Percentiles rank a stretch among this genome's conserved stretches.
These are phyloP conservation scores for Papiliotrema fonsecae DNA, from an alignment of 1,284 basidiomycete genomes.

Conservation along the genomic window DNA sequence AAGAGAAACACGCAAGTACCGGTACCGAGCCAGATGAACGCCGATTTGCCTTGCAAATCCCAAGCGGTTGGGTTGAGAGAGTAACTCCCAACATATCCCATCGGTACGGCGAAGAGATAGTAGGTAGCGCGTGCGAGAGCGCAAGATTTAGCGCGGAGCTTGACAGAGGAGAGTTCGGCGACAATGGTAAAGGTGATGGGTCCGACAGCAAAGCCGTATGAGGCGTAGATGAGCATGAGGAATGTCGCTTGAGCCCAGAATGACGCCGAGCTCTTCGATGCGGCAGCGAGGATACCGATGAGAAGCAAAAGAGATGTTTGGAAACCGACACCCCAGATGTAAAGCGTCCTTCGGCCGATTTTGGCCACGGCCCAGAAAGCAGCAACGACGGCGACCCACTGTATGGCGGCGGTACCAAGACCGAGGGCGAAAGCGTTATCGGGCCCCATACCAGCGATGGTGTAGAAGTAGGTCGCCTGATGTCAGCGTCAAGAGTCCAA, in stretches of 20 bases:
- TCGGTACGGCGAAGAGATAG: conserved; percentile 32
- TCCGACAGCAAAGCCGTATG: conserved; percentile 19
- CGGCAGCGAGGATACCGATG: conserved; percentile 4
- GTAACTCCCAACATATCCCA: conserved; percentile 11
- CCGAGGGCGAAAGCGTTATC: conserved; percentile 37
- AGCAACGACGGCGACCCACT: conserved; percentile 25
- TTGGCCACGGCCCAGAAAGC: conserved; percentile 40
- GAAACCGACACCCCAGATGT: conserved; percentile 43
- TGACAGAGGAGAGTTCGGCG: conserved; percentile 45
- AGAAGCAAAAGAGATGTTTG: conserved; percentile 4
- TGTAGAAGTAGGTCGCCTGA: conserved; percentile 38
- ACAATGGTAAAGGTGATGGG: conserved; percentile 16
- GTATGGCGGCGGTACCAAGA: conserved; percentile 35
- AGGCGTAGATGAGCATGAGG: conserved; percentile 15
- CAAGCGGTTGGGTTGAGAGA: conserved; percentile 14
- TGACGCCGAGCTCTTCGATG: neutral
- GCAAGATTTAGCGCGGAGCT: conserved; percentile 50
- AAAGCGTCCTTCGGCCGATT: conserved; percentile 49
- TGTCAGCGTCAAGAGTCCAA: conserved; percentile 41
- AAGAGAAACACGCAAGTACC: neutral
- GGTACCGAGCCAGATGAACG: conserved; percentile 11
- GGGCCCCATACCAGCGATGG: conserved; percentile 7
- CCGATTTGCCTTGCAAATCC: conserved; percentile 16
- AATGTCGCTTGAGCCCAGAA: conserved; percentile 12
- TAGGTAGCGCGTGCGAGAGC: conserved; percentile 36